Evolutionary conservation across 345 rosid species (phyloP).

Genomic region (Gossypium sturtianum): DNA sequence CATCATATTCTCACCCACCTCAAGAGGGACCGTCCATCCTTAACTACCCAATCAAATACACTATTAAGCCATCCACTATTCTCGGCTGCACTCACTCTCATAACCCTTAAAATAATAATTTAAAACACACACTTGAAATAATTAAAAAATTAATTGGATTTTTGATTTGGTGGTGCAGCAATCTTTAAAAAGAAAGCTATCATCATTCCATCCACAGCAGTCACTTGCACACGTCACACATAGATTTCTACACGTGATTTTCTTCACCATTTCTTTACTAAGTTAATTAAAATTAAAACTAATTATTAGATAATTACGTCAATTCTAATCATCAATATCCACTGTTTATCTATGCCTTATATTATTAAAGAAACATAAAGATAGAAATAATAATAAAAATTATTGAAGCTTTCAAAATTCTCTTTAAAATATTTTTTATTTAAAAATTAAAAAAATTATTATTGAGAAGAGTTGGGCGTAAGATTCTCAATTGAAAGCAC

Average conservation of each 20-base stretch:
- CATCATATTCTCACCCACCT: no score
- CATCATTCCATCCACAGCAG: background rate
- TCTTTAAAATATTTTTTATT: no score
- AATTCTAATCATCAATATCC: background rate
- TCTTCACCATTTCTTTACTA: background rate
- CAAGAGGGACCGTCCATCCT: fast-evolving
- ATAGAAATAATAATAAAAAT: background rate
- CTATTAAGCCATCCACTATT: no score
- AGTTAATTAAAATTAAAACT: background rate
- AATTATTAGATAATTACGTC: background rate
- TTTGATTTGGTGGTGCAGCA: background rate
- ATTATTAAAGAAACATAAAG: background rate
- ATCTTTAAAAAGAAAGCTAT: no score
- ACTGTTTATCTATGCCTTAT: background rate
- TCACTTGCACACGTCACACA: background rate
- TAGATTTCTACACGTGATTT: background rate
- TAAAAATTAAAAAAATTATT: no score
- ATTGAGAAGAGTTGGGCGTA: no score
- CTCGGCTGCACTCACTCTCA: no score
- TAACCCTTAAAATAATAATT: no score
- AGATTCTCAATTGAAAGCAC: no score
- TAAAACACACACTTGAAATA: background rate
- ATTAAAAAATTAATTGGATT: background rate
- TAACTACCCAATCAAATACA: no score
- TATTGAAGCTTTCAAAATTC: background rate